Base-by-base conservation (phyloP, 23 red algal species). In the Gracilaria domingensis region DNA sequence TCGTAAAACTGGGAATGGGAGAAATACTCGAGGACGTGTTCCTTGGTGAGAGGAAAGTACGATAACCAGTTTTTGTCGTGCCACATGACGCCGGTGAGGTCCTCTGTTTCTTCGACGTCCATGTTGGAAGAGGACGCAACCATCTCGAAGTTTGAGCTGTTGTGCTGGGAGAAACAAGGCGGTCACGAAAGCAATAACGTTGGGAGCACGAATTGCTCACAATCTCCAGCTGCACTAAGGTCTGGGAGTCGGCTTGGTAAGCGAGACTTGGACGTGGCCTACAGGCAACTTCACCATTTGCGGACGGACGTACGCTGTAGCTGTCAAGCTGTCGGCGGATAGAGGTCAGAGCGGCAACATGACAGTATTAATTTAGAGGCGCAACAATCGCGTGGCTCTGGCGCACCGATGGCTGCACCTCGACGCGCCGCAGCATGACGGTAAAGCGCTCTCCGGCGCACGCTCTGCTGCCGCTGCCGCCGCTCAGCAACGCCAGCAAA, bases 1-100 rank as follows among this genome's bases (percentile, higher is more conserved):
- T 99, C 95, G 90, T 99, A 99, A 66, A 99, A 99, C 24, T 95
- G 97, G 17, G 97, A 99, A 21, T 73, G 83, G 28, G 93, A 92
- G 70, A 99, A 99, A 69, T 99, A 99, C 25, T 94, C 82, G 62
- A 99, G 54, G 7, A 88, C 93, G 45, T 84, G 96, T 23, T 91
- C 51, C 39, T 80, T 75, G 55, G 88, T 99, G 51, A 99, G 83
- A 38, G 93, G 94, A 81, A 96, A 95, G 79, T 74, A 93, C 17
- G 89, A 76, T 16, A 96, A 66, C 94, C 94, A 99, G 57, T 62
- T 57, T 59, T 82, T 90, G 91, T 99, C 97, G 72, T 67, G 87
- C 94, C 93, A 99, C 65, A 88, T 84, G 37, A 96, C 62, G 38
- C 70, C 83, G 17, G 91, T 93, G 62, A 95, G 82, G 85, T 97